A percentile compares a stretch with the other conserved stretches of the same genome.
phyloP scores from a whole-genome alignment of 1,284 basidiomycete genomes.

The Boletus mariae region DNA sequence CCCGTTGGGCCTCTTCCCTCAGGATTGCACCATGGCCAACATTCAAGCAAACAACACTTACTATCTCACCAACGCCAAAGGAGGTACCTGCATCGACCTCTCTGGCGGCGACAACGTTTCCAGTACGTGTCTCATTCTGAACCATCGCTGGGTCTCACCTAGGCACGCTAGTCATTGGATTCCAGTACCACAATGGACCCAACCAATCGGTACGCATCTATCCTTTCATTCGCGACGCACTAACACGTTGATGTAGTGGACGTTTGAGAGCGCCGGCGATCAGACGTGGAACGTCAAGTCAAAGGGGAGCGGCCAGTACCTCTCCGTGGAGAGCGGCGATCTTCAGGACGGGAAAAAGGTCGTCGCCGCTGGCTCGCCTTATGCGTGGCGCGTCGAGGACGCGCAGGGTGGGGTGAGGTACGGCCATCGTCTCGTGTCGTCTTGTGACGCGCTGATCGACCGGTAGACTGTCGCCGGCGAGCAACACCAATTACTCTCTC shows the following conservation, averaged over 20 bases:
- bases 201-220: constrained; percentile 45
- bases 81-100: constrained; percentile 50
- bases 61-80: constrained; percentile 47
- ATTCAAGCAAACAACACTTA: constrained; percentile 33
- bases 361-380: constrained; percentile 34
- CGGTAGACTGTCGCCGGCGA: constrained; percentile 26
- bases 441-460: background rate
- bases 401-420: constrained; percentile 23
- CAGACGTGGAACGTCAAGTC: constrained; percentile 41
- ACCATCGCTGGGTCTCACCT: background rate
- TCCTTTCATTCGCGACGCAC: background rate
- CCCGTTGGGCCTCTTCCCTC: background rate
- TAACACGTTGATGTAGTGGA: constrained; percentile 40
- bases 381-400: constrained; percentile 42
- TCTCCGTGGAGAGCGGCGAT: constrained; percentile 33
- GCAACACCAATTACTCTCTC: constrained; percentile 16
- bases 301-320: constrained; percentile 37
- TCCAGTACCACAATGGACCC: constrained; percentile 36
- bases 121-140: constrained; percentile 30
- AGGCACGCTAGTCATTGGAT: constrained; percentile 46
- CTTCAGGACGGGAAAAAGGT: constrained; percentile 27
- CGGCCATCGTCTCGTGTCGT: background rate
- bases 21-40: constrained; percentile 14
- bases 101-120: constrained; percentile 47
- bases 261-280: constrained; percentile 34